Evolutionary conservation across 495 filamentous ascomycete genomes (phyloP).

Genomic region (Trypethelium eluteriae): DNA sequence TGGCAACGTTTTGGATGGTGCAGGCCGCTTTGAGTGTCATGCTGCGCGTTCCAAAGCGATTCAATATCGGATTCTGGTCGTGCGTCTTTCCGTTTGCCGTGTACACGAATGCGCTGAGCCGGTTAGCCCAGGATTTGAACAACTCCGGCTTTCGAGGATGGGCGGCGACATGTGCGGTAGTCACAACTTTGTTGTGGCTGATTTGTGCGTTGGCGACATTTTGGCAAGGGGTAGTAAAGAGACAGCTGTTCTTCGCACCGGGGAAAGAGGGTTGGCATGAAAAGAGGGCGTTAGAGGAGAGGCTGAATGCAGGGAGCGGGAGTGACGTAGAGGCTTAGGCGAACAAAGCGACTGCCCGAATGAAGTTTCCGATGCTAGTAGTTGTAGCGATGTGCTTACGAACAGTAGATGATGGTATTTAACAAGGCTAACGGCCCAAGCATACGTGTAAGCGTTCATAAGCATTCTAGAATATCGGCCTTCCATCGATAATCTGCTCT

Average conservation of each 20-base stretch:
- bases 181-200: constrained; percentile 16
- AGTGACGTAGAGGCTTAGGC: background rate
- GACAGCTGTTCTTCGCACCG: constrained; percentile 9
- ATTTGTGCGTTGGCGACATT: constrained; percentile 15
- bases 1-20: constrained; percentile 18
- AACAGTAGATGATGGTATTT: no score
- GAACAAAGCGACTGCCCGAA: no score
- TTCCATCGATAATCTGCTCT: no score
- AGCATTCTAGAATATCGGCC: no score
- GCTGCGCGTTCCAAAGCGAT: constrained; percentile 13
- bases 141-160: constrained; percentile 19
- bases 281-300: background rate
- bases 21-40: constrained; percentile 11
- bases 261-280: constrained; percentile 11
- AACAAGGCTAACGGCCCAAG: no score
- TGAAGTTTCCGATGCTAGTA: no score
- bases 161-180: constrained; percentile 14
- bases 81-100: constrained; percentile 18
- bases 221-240: constrained; percentile 9
- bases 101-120: constrained; percentile 16
- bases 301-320: background rate
- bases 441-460: no score
- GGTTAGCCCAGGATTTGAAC: constrained; percentile 14
- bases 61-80: constrained; percentile 22
- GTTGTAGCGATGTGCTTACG: no score